phyloP scores from a whole-genome alignment of 2,329 filamentous ascomycete genomes.

The Aspergillus aculeatus region DNA sequence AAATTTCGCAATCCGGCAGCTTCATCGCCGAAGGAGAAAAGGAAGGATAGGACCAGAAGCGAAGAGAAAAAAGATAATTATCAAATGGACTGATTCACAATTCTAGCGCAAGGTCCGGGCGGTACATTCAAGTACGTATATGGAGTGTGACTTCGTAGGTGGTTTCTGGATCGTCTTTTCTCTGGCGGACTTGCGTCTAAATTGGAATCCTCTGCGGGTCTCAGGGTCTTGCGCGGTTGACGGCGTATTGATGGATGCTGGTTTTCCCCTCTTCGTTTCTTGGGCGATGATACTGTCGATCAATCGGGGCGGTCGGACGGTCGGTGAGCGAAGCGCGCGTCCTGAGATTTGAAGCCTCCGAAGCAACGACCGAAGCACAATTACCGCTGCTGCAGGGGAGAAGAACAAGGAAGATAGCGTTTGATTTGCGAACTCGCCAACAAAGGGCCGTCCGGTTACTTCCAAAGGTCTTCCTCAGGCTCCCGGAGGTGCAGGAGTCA shows the following conservation, averaged over 20 bases:
- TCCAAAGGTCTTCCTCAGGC: background rate
- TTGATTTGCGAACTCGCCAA: background rate
- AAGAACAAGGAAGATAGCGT: background rate
- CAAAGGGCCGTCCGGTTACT: background rate
- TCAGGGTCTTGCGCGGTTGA: constrained; percentile 4
- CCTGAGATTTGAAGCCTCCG: constrained; percentile 6
- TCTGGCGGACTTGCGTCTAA: background rate
- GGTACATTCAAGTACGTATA: background rate
- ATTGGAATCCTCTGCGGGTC: background rate
- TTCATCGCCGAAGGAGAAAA: constrained; percentile 18
- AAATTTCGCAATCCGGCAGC: constrained; percentile 7
- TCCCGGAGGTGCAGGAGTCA: constrained; percentile 3
- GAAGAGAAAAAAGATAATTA: background rate
- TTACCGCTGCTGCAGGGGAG: constrained; percentile 9
- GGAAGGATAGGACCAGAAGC: background rate
- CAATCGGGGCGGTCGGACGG: constrained; percentile 7
- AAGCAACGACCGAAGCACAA: constrained; percentile 5
- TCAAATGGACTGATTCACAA: background rate
- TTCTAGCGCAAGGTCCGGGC: background rate
- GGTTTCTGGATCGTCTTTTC: background rate
- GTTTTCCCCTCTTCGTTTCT: constrained; percentile 1
- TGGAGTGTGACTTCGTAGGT: constrained; percentile 1
- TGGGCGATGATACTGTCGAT: constrained; percentile 6
- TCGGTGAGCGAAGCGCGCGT: constrained; percentile 9
- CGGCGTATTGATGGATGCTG: background rate